Percentiles rank a stretch among this genome's conserved stretches.
Conservation (phyloP, 495 filamentous ascomycete genomes). For the Hyaloscypha bicolor region DNA sequence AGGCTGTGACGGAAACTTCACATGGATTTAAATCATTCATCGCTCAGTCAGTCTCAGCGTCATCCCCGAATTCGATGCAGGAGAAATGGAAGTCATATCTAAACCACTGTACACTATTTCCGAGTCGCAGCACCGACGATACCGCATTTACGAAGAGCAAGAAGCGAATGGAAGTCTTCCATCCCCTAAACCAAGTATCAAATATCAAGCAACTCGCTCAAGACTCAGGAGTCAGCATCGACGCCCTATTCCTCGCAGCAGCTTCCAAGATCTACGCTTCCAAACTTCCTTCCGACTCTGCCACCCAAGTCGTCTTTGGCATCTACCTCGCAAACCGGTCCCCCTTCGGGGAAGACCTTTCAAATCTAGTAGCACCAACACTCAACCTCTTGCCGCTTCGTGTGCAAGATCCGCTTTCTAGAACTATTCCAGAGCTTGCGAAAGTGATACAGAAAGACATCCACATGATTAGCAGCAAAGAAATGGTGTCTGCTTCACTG, state of each 20-base stretch:
- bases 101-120: conserved; percentile 24
- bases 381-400: conserved; percentile 56
- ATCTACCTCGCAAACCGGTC: conserved; percentile 59
- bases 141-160: neutral
- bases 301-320: conserved; percentile 49
- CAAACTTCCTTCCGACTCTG: conserved; percentile 22
- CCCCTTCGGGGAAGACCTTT: conserved; percentile 38
- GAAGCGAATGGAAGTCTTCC: conserved; percentile 45
- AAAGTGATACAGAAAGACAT: conserved; percentile 49
- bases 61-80: conserved; percentile 22
- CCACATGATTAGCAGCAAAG: conserved; percentile 39
- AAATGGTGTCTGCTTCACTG: conserved; percentile 43
- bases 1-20: neutral
- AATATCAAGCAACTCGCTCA: conserved; percentile 38
- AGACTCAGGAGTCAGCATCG: conserved; percentile 45
- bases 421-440: conserved; percentile 39
- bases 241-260: conserved; percentile 52
- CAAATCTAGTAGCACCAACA: conserved; percentile 46
- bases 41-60: conserved; percentile 18
- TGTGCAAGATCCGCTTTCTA: conserved; percentile 35
- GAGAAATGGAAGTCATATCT: conserved; percentile 54
- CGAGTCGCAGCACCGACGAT: neutral
- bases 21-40: conserved; percentile 27
- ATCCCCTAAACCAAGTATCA: conserved; percentile 24
- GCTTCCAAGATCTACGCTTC: conserved; percentile 45